Conservation (phyloP, 495 filamentous ascomycete species). For the Pseudevernia furfuracea region DNA sequence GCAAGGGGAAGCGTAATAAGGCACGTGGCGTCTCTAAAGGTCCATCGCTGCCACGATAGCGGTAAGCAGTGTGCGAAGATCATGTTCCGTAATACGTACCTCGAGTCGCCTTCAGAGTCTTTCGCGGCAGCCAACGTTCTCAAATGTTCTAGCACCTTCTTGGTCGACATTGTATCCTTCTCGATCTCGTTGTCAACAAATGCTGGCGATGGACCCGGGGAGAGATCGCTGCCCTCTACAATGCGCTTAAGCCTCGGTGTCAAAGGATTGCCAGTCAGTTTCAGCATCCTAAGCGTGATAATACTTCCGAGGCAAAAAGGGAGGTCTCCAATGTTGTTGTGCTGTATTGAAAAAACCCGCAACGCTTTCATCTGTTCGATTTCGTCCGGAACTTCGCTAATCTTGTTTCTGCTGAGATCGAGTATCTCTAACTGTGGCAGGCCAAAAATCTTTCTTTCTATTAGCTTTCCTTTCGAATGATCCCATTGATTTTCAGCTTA, state of each 20-base stretch:
- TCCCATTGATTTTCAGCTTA: slow-evolving; percentile 39
- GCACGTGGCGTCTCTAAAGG: slow-evolving; percentile 66
- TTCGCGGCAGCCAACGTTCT: slow-evolving; percentile 52
- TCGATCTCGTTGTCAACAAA: slow-evolving; percentile 44
- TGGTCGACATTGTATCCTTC: slow-evolving; percentile 61
- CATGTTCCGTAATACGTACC: slow-evolving; percentile 40
- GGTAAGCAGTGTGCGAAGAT: slow-evolving; percentile 5
- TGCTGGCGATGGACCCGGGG: slow-evolving; percentile 28
- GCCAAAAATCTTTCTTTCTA: slow-evolving; percentile 55
- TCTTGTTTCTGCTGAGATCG: slow-evolving; percentile 80
- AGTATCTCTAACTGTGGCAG: slow-evolving; percentile 83
- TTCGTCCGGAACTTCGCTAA: slow-evolving; percentile 67
- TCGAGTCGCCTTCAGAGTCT: slow-evolving; percentile 59
- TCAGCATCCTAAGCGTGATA: slow-evolving; percentile 77
- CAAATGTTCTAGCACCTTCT: slow-evolving; percentile 69
- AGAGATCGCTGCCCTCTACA: slow-evolving; percentile 38
- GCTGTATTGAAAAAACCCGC: slow-evolving; percentile 70
- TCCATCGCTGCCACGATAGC: slow-evolving; percentile 38
- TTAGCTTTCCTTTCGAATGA: slow-evolving; percentile 27
- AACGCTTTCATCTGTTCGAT: slow-evolving; percentile 68
- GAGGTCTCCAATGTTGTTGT: slow-evolving; percentile 76
- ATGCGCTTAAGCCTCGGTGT: slow-evolving; percentile 40
- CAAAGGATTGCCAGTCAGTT: slow-evolving; percentile 80
- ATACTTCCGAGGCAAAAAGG: slow-evolving; percentile 81
- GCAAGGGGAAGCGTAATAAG: slow-evolving; percentile 75